These are phyloP conservation scores for Thielaviopsis punctulata DNA, from an alignment of 2,329 filamentous ascomycete species.

Conservation along the genomic window DNA sequence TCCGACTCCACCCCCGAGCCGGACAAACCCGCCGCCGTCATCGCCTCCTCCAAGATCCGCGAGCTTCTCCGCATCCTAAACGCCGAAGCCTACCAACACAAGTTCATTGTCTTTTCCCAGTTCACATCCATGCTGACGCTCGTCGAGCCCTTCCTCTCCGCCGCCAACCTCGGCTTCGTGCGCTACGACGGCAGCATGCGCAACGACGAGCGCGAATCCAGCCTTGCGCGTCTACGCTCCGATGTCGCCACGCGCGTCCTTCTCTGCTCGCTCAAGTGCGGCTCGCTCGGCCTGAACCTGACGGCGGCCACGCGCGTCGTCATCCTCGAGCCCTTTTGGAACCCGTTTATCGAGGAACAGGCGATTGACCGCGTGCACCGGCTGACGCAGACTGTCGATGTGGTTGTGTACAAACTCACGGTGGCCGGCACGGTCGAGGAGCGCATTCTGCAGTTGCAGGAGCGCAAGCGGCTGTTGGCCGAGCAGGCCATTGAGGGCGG, in stretches of 20 bases:
- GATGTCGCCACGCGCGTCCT: constrained; percentile 63
- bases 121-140: constrained; percentile 98
- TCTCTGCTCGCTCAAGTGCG: constrained; percentile 86
- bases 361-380: constrained; percentile 96
- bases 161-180: constrained; percentile 58
- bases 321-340: constrained; percentile 97
- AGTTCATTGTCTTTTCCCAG: constrained; percentile 96
- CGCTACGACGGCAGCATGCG: constrained; percentile 93
- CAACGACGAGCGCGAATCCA: constrained; percentile 81
- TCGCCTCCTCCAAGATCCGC: constrained; percentile 78
- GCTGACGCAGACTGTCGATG: constrained; percentile 90
- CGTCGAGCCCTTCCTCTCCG: constrained; percentile 74
- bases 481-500: constrained; percentile 76
- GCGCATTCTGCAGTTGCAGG: constrained; percentile 83
- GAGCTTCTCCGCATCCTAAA: constrained; percentile 67
- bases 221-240: constrained; percentile 57
- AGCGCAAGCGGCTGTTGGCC: constrained; percentile 84
- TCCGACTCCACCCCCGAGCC: background rate
- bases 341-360: constrained; percentile 98
- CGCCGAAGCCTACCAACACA: constrained; percentile 64
- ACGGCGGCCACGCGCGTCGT: constrained; percentile 87
- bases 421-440: constrained; percentile 79
- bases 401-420: constrained; percentile 88
- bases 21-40: constrained; percentile 21
- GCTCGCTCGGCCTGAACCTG: constrained; percentile 80